phyloP scores from a whole-genome alignment of 345 rosid genomes.

The Euphorbia peplus region DNA sequence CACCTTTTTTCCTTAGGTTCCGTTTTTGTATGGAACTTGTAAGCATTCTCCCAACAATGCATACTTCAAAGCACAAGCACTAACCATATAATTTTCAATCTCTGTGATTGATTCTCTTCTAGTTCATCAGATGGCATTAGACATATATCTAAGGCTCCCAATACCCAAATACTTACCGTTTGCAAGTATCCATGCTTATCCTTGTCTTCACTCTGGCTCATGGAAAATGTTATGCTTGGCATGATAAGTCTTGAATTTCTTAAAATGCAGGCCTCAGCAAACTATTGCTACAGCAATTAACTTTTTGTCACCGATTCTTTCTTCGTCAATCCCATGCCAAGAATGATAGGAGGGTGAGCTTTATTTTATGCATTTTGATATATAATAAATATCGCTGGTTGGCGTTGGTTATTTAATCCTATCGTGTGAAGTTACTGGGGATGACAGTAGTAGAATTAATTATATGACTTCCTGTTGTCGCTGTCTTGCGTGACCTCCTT shows the following conservation, averaged over 20 bases:
- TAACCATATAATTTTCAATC: background rate
- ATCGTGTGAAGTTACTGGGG: background rate
- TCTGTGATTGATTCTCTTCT: background rate
- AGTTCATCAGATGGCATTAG: background rate
- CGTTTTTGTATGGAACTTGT: too few relatives aligned
- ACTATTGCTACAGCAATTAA: conserved; percentile 97
- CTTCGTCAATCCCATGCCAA: conserved; percentile 87
- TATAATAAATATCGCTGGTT: background rate
- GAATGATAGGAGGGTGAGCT: conserved; percentile 82
- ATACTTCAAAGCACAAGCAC: too few relatives aligned
- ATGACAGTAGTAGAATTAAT: background rate
- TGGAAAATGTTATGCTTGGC: background rate
- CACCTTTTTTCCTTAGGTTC: too few relatives aligned
- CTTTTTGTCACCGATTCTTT: conserved; percentile 95
- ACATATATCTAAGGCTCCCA: too few relatives aligned
- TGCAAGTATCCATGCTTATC: too few relatives aligned
- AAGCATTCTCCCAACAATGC: background rate
- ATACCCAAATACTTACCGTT: too few relatives aligned
- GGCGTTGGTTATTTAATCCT: conserved; percentile 2
- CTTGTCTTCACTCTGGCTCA: too few relatives aligned
- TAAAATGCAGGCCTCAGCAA: conserved; percentile 84
- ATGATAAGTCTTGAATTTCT: conserved; percentile 8
- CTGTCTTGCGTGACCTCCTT: background rate
- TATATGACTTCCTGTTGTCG: too few relatives aligned
- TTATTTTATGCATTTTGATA: background rate